Conservation (phyloP, 2,329 filamentous ascomycete species). For the Alternaria hordeiaustralica region DNA sequence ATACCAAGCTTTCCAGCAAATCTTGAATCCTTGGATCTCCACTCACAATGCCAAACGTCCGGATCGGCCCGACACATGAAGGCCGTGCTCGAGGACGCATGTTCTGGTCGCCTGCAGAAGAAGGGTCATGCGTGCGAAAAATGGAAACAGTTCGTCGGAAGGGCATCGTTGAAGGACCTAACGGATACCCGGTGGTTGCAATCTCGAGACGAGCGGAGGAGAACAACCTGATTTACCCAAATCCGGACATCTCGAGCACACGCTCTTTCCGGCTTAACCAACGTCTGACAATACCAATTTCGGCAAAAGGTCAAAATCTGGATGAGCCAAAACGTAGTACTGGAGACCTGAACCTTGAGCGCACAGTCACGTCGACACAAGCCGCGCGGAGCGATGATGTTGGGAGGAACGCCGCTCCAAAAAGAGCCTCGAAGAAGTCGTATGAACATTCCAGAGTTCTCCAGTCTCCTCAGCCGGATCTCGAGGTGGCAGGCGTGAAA, state of each 20-base stretch:
- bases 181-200: constrained; percentile 43
- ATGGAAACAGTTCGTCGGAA: constrained; percentile 40
- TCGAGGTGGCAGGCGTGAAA: constrained; percentile 2
- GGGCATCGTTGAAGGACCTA: constrained; percentile 40
- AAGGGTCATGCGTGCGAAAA: constrained; percentile 34
- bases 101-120: constrained; percentile 41
- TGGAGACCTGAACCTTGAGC: constrained; percentile 21
- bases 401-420: not conserved
- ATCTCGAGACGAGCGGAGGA: constrained; percentile 40
- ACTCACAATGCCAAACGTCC: constrained; percentile 19
- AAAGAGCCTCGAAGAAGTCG: not conserved
- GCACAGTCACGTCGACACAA: not conserved
- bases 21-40: not conserved
- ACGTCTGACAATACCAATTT: constrained; percentile 33
- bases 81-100: constrained; percentile 35
- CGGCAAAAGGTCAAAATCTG: constrained; percentile 34
- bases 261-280: constrained; percentile 29
- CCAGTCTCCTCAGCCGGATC: constrained; percentile 3
- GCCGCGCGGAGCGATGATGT: not conserved
- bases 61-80: constrained; percentile 15
- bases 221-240: constrained; percentile 27
- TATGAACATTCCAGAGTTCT: not conserved
- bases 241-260: constrained; percentile 28
- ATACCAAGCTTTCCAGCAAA: constrained; percentile 5
- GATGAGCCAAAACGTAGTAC: constrained; percentile 36